Evolutionary conservation across 768 basidiomycete species (phyloP), one percentile per base, ranked within the genome.

Genomic region (Artomyces pyxidatus): DNA sequence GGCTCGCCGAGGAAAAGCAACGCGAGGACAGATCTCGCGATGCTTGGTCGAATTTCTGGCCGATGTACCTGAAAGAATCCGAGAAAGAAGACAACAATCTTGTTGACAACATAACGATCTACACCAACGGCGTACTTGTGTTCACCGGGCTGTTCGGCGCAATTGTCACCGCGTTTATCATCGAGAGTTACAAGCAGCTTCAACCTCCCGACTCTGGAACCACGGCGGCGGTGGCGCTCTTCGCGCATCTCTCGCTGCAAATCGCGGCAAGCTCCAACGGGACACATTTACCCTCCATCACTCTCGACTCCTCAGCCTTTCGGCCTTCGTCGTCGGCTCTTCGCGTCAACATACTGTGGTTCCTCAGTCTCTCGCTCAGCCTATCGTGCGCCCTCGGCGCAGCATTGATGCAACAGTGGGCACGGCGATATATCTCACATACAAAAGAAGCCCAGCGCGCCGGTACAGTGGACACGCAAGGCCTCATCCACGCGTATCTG

Each of bases 351-450:
- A 29, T 30, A 10, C 52, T 53, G 7, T 53, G 52, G 52, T 53
- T 53, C 40, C 16, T 53, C 29, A 49, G 48, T 23, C 38, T 53
- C 23, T 40, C 38, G 25, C 27, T 53, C 21, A 45, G 52, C 21
- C 37, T 49, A 9, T 35, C 44, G 1, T 53, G 52, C 37, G 52
- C 52, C 7, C 48, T 53, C 7, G 16, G 41, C 9, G 52, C 52
- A 16, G 49, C 52, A 9, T 21, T 53, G 25, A 39, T 53, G 35
- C 52, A 49, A 11, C 52, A 53, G 19, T 53, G 48, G 47, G 30
- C 48, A 7, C 40, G 52, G 17, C 44, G 32, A 22, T 53, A 49
- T 44, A n/a, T n/a, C n/a, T n/a, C n/a, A n/a, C n/a, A n/a, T n/a
- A 22, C 45, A 6, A 47, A 47, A 30, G 39, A 32, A 19, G 35